Conservation (phyloP, 192 early-diverging fungal species). For the Irineochytrium annulatum region DNA sequence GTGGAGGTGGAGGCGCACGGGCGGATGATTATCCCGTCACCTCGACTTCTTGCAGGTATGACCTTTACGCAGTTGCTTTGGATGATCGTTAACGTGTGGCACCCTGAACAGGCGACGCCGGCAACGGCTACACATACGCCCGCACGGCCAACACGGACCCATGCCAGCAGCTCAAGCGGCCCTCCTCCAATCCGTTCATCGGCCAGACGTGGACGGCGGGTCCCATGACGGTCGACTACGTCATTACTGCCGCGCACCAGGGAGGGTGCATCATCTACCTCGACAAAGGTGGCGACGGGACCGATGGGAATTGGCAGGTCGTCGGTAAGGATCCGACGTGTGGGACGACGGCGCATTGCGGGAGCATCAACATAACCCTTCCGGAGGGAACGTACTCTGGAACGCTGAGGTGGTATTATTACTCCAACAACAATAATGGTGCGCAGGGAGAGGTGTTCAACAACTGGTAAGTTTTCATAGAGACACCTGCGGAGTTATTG, state of each 20-base stretch:
- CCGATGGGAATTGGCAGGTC: neutral
- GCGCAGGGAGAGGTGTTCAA: constrained; percentile 9
- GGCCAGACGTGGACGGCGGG: neutral
- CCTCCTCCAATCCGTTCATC: neutral
- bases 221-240: constrained; percentile 4
- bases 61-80: too few relatives aligned
- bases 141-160: constrained; percentile 12
- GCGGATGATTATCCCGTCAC: constrained; percentile 6
- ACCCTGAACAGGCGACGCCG: too few relatives aligned
- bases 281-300: neutral
- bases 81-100: too few relatives aligned
- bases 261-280: constrained; percentile 15
- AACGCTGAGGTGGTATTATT: constrained; percentile 8
- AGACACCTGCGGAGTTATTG: neutral
- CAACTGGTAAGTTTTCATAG: constrained; percentile 8
- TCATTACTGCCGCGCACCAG: constrained; percentile 13
- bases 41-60: constrained; percentile 4
- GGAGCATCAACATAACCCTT: constrained; percentile 1
- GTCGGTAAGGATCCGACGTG: constrained; percentile 16
- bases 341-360: neutral
- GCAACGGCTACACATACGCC: constrained; percentile 15
- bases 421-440: constrained; percentile 14
- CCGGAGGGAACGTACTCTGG: constrained; percentile 5
- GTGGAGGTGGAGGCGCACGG: constrained; percentile 15
- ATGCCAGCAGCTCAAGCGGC: constrained; percentile 10